phyloP scores from a whole-genome alignment of 2,329 filamentous ascomycete species.

The Exophiala calicioides region DNA sequence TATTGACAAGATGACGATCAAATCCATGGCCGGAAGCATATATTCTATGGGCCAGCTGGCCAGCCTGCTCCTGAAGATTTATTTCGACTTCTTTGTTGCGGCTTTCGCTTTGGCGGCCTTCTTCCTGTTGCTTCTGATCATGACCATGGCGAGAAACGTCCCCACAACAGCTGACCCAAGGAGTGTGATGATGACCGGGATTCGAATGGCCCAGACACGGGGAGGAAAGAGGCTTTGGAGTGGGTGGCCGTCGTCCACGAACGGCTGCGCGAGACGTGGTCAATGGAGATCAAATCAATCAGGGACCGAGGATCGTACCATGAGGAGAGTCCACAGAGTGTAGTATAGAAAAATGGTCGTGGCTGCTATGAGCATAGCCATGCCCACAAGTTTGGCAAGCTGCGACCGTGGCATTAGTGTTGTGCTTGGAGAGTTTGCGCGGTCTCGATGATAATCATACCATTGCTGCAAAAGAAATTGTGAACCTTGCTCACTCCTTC shows the following conservation, averaged over 20 bases:
- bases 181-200: constrained; percentile 93
- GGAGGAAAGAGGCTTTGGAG: constrained; percentile 95
- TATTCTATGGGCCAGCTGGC: too few species aligned
- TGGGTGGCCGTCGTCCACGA: constrained; percentile 91
- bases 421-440: background rate
- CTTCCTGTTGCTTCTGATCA: constrained; percentile 98
- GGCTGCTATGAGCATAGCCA: constrained; percentile 73
- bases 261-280: constrained; percentile 64
- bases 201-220: constrained; percentile 97
- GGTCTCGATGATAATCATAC: constrained; percentile 4
- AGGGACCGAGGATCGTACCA: constrained; percentile 62
- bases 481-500: too few species aligned
- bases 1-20: too few species aligned
- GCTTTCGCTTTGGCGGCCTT: constrained; percentile 92
- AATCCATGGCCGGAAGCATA: too few species aligned
- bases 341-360: constrained; percentile 84
- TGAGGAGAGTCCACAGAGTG: constrained; percentile 94
- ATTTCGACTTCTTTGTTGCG: constrained; percentile 63
- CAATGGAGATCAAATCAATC: constrained; percentile 1
- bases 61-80: constrained; percentile 3
- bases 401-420: constrained; percentile 43
- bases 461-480: constrained; percentile 21
- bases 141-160: constrained; percentile 92
- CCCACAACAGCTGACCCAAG: constrained; percentile 91
- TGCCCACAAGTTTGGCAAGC: constrained; percentile 85